These are phyloP conservation scores for Alloteropsis semialata DNA, from an alignment of 176 grass and related monocot species.

Conservation along the genomic window DNA sequence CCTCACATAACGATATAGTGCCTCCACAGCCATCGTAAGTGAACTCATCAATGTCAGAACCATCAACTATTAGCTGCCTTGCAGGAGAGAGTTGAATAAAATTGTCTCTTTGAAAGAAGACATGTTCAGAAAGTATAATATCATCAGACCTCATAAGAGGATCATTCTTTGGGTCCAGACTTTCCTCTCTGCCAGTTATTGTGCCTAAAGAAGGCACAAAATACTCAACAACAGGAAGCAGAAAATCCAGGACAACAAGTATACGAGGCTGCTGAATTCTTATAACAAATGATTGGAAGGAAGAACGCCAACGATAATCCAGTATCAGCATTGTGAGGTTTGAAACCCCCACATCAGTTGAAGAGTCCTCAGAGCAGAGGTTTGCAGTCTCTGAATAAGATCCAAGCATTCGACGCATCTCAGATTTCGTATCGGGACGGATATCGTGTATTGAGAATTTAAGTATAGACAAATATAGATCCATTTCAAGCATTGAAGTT, in stretches of 20 bases:
- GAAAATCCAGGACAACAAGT: slow-evolving; percentile 93
- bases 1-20: slow-evolving; percentile 81
- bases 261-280: slow-evolving; percentile 86
- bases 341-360: slow-evolving; percentile 46
- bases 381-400: slow-evolving; percentile 67
- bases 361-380: slow-evolving; percentile 33
- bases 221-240: slow-evolving; percentile 81
- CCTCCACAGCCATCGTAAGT: slow-evolving; percentile 93
- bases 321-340: slow-evolving; percentile 98
- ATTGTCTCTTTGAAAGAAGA: slow-evolving; percentile 74
- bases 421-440: slow-evolving; percentile 82
- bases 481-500: slow-evolving; percentile 84
- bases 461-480: slow-evolving; percentile 82
- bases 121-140: slow-evolving; percentile 66
- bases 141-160: slow-evolving; percentile 75
- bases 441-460: slow-evolving; percentile 89
- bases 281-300: slow-evolving; percentile 91
- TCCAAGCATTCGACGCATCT: slow-evolving; percentile 96
- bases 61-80: slow-evolving; percentile 97
- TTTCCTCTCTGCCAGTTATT: slow-evolving; percentile 90
- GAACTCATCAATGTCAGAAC: slow-evolving; percentile 68
- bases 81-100: slow-evolving; percentile 77
- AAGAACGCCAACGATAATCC: slow-evolving; percentile 90
- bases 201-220: slow-evolving; percentile 89
- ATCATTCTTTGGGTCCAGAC: slow-evolving; percentile 78